Base-by-base conservation (phyloP, 306 rosid genomes). In the Aeschynomene evenia region DNA sequence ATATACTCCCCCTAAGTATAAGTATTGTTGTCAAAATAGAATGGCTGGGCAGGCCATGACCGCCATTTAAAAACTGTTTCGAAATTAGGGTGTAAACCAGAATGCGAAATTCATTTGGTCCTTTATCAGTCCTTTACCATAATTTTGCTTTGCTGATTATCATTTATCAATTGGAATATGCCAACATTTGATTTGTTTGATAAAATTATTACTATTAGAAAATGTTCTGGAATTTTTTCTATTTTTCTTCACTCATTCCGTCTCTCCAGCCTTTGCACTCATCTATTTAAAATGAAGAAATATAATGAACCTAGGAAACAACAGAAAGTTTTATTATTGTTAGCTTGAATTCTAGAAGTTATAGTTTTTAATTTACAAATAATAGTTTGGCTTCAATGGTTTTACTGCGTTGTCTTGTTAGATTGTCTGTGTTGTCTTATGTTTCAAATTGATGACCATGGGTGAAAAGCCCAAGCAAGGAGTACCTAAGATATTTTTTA, bases 361-460 rank as follows among this genome's bases (percentile, higher is more conserved):
- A 14, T 53, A 43, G 71, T 36, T 64, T 20, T 15, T 60, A 2
- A 45, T 51, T 36, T 39, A 60, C 19, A 16, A 46, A 24, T 9
- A 22, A 42, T 26, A 55, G 12, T 70, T 68, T 48, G 60, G 72
- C 5, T 23, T 22, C 77, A 26, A 21, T 55, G 43, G 29, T 53
- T 74, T 46, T 68, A 14, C 37, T 74, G 57, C 52, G 26, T 67
- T 66, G 21, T 46, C 71, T 80, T 71, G n/a, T 60, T 46, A 58
- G 50, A 51, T 63, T 33, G 16, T 15, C n/a, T 75, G 28, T 70
- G 54, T 78, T 46, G 45, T 18, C n/a, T 80, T 65, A 46, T 33
- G 74, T 78, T 78, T 61, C 46, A 40, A 24, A 51, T 69, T 20
- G 42, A 40, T 51, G 54, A 78, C 33, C 50, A 48, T 63, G 56